phyloP scores from a whole-genome alignment of 164 flowering plant genomes.

The Dillenia suffruticosa region DNA sequence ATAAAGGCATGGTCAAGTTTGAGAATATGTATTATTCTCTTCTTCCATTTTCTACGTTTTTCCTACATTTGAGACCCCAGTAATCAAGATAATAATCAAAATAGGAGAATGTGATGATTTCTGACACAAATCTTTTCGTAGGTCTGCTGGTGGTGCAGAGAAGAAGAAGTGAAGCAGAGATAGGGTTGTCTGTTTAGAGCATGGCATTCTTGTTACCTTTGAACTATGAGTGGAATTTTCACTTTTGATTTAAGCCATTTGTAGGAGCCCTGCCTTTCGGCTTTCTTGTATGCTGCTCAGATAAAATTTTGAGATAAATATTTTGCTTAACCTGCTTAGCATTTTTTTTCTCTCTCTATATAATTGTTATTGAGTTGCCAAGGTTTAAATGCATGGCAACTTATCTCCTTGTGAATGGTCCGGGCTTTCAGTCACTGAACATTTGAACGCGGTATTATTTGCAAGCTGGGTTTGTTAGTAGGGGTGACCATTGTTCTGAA shows the following conservation, averaged over 20 bases:
- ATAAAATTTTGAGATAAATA: background rate
- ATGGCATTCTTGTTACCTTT: background rate
- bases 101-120: background rate
- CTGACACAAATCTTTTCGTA: conserved; percentile 3
- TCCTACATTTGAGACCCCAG: background rate
- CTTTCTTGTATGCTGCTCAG: background rate
- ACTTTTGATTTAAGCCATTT: background rate
- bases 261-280: background rate
- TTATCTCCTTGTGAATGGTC: too few species aligned
- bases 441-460: too few species aligned
- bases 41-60: background rate
- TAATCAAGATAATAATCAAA: too few species aligned
- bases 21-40: background rate
- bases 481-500: too few species aligned
- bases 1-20: background rate
- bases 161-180: conserved; percentile 26
- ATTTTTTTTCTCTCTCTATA: too few species aligned
- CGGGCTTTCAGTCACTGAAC: too few species aligned
- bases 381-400: too few species aligned
- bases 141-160: conserved; percentile 31
- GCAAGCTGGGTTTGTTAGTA: too few species aligned
- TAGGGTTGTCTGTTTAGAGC: background rate
- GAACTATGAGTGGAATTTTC: background rate
- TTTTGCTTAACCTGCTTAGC: background rate
- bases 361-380: too few species aligned